Conservation (phyloP, 495 filamentous ascomycete species). For the Cercophora samala region DNA sequence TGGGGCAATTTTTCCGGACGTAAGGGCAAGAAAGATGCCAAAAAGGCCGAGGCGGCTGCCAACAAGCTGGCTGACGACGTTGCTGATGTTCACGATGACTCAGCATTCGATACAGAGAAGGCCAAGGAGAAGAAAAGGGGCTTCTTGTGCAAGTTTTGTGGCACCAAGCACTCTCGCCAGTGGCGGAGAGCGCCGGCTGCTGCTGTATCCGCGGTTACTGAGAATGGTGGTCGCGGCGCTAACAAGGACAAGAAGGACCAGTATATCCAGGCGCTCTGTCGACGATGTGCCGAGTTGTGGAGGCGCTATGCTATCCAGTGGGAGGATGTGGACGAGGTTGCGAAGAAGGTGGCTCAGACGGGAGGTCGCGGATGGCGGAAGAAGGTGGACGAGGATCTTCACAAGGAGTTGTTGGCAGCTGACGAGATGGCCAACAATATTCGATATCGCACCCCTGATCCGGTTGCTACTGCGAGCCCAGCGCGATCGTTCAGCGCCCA, state of each 20-base stretch:
- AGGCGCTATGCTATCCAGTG: slow-evolving; percentile 92
- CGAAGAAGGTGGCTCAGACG: slow-evolving; percentile 78
- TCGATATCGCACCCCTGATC: slow-evolving; percentile 40
- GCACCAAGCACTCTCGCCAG: slow-evolving; percentile 71
- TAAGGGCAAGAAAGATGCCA: slow-evolving; percentile 81
- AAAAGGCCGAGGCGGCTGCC: slow-evolving; percentile 59
- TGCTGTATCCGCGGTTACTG: slow-evolving; percentile 66
- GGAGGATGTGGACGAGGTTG: slow-evolving; percentile 91
- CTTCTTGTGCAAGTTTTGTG: slow-evolving; percentile 95
- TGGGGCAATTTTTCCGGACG: slow-evolving; percentile 86
- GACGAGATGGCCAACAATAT: slow-evolving; percentile 49
- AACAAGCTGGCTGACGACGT: slow-evolving; percentile 85
- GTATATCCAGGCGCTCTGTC: slow-evolving; percentile 79
- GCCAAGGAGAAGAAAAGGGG: slow-evolving; percentile 70
- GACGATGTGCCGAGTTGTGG: slow-evolving; percentile 88
- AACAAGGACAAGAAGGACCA: slow-evolving; percentile 70
- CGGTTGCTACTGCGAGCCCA: slow-evolving; percentile 46
- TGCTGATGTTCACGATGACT: slow-evolving; percentile 90
- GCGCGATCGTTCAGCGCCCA: slow-evolving; percentile 21
- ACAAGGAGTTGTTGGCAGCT: slow-evolving; percentile 65
- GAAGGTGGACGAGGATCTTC: slow-evolving; percentile 83
- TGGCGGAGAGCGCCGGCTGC: slow-evolving; percentile 88
- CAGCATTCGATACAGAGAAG: slow-evolving; percentile 91
- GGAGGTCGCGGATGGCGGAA: slow-evolving; percentile 85
- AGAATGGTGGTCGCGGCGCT: slow-evolving; percentile 58